Conservation (phyloP, 2,329 filamentous ascomycete genomes). For the Scedosporium aurantiacum region DNA sequence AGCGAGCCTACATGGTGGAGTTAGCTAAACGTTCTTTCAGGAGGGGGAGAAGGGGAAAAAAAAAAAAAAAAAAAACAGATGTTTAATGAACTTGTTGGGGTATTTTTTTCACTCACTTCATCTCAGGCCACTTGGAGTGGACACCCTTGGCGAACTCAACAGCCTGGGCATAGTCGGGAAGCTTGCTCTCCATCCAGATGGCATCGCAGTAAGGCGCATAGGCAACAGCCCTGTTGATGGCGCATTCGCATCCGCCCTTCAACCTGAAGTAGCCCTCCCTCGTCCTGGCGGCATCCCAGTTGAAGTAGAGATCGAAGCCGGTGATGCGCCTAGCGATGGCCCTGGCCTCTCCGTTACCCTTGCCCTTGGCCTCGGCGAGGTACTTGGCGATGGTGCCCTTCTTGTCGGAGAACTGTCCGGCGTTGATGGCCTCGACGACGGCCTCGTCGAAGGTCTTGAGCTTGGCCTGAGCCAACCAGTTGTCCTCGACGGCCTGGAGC, state of each 20-base stretch:
- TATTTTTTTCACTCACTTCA: constrained; percentile 56
- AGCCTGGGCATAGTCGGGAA: constrained; percentile 84
- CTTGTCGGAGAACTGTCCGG: constrained; percentile 54
- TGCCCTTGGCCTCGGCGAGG: constrained; percentile 58
- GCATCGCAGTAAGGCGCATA: constrained; percentile 90
- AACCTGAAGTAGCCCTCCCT: constrained; percentile 93
- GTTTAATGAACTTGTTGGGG: no score
- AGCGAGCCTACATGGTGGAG: constrained; percentile 51
- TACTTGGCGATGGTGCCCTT: constrained; percentile 56
- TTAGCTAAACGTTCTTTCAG: constrained; percentile 10
- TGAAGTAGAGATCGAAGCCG: constrained; percentile 75
- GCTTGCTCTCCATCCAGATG: constrained; percentile 99
- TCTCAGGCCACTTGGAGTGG: constrained; percentile 87
- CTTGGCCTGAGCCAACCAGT: constrained; percentile 67
- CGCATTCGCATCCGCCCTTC: constrained; percentile 81
- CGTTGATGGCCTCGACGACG: constrained; percentile 70
- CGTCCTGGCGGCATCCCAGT: constrained; percentile 91
- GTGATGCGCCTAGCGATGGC: constrained; percentile 67
- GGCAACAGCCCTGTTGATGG: constrained; percentile 79
- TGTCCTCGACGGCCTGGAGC: constrained; percentile 85
- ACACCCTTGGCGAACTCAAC: constrained; percentile 89
- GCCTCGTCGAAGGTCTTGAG: constrained; percentile 88
- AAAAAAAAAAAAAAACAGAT: no score
- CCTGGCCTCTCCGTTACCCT: constrained; percentile 73
- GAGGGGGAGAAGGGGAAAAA: background rate